Evolutionary conservation across 2,329 filamentous ascomycete genomes (phyloP), one percentile per base, ranked within the genome.

Genomic region (Colletotrichum salicis): DNA sequence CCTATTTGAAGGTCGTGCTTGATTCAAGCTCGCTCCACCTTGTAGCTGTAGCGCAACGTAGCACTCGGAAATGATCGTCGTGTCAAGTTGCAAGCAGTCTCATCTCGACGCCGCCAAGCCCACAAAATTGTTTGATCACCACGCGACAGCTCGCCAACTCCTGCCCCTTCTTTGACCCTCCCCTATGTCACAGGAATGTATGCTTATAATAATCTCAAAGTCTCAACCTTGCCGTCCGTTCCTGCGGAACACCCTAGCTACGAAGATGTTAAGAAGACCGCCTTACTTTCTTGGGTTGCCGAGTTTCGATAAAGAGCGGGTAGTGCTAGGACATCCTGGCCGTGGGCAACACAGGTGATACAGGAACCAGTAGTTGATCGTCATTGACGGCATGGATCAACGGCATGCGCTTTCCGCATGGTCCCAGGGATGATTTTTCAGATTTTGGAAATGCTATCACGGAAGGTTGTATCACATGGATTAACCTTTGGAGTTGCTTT

Each of bases 141-240:
- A 22, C 22, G 54, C 63, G 35, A 56, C 63, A 67, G 62, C 67
- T 70, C 67, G 63, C 35, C 67, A 67, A 70, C 48, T 70, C 67
- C 61, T 64, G 61, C 61, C 48, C 27, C 61, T 15, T 29, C 22
- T 55, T 56, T 31, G 29, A 55, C 55, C 55, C n/a, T 60, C 31
- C 37, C n/a, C 33, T 13, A 24, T 62, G 31, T 58, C 57, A 41
- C 64, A 62, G 57, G 15, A 58, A 41, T 57, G 37, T 62, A 58
- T 57, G 52, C 68, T 67, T 54, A 61, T 52, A 45, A 51, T 52
- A 60, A 37, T 67, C 37, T 62, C 13, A 67, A 51, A 22, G 24
- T 35, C 27, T 51, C 37, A 22, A 52, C 57, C 19, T 52, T 57
- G 57, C 31, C 35, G 12, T 35, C 51, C 41, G 31, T 48, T 15